Evolutionary conservation across 2,329 filamentous ascomycete genomes (phyloP), one percentile per base, ranked within the genome.

Genomic region (Geosmithia morbida): DNA sequence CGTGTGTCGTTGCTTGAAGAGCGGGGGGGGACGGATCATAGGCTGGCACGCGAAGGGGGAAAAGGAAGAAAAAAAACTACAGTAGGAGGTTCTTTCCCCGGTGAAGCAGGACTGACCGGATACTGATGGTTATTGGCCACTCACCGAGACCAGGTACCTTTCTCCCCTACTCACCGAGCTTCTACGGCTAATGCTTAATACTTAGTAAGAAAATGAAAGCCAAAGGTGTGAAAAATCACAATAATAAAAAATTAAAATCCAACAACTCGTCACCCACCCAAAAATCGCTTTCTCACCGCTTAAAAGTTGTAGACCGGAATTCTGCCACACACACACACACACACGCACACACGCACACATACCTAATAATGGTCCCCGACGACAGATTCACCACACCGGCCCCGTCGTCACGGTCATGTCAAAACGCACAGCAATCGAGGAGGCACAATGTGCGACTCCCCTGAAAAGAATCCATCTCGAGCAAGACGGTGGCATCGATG

Each of bases 351-450:
- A 48, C 29, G 47, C 48, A 43, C 43, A 22, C 3, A 44, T 14
- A 20, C 4, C 22, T 5, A 26, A 26, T 26, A 13, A 16, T 37
- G 11, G 13, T 11, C 6, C 33, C 33, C 6, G 33, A 26, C 22
- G 33, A 37, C 33, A 41, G 6, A n/a, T 14, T 42, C 14, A n/a
- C 20, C 17, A 42, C 41, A 18, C 17, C 3, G 41, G 41, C 41
- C 41, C 18, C 41, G 20, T 22, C 17, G 20, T 33, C 48, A 30
- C 50, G 48, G 57, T 48, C 42, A 66, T 66, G 63, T 56, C 51
- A 43, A 66, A 66, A 52, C 56, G 63, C 49, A 53, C 50, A 44
- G 59, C 59, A 45, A 50, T 47, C 7, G 57, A 52, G 41, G 54
- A 52, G 46, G 51, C 51, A 18, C 52, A 51, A 8, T 60, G 11